Percentiles rank a stretch among this genome's conserved stretches.
phyloP scores from a whole-genome alignment of 1,284 basidiomycete species.

The Grifola frondosa region DNA sequence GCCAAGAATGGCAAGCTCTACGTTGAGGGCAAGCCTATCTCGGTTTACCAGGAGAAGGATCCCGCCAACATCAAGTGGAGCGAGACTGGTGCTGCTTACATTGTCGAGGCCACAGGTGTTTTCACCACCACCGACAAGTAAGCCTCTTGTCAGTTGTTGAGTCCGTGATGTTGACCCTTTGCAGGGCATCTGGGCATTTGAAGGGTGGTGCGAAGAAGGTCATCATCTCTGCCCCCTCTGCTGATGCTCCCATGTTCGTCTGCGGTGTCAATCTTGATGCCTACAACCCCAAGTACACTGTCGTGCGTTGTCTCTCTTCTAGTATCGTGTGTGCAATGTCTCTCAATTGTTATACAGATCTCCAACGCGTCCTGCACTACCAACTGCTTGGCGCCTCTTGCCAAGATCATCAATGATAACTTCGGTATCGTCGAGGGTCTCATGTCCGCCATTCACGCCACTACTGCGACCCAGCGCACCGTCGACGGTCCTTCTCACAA shows the following conservation, averaged over 20 bases:
- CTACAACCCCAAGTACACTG: slow-evolving; percentile 90
- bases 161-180: background rate
- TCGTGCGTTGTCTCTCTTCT: slow-evolving; percentile 66
- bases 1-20: slow-evolving; percentile 88
- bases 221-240: slow-evolving; percentile 98
- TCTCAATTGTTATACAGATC: slow-evolving; percentile 49
- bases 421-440: slow-evolving; percentile 94
- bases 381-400: slow-evolving; percentile 98
- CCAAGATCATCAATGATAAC: slow-evolving; percentile 99
- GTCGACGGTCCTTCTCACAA: slow-evolving; percentile 96
- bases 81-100: slow-evolving; percentile 82
- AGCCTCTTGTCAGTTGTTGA: slow-evolving; percentile 27
- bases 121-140: slow-evolving; percentile 93
- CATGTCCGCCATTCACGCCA: slow-evolving; percentile 98
- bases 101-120: slow-evolving; percentile 99
- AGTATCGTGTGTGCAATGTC: slow-evolving; percentile 3
- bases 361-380: slow-evolving; percentile 99
- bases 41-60: slow-evolving; percentile 86
- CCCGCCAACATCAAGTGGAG: slow-evolving; percentile 88
- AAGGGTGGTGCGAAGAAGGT: slow-evolving; percentile 99
- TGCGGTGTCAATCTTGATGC: slow-evolving; percentile 95
- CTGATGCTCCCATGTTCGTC: slow-evolving; percentile 98
- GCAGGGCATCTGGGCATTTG: slow-evolving; percentile 88
- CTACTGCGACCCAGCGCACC: slow-evolving; percentile 99
- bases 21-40: slow-evolving; percentile 81